Evolutionary conservation across 2,329 filamentous ascomycete species (phyloP).

Genomic region (Beauveria bassiana): DNA sequence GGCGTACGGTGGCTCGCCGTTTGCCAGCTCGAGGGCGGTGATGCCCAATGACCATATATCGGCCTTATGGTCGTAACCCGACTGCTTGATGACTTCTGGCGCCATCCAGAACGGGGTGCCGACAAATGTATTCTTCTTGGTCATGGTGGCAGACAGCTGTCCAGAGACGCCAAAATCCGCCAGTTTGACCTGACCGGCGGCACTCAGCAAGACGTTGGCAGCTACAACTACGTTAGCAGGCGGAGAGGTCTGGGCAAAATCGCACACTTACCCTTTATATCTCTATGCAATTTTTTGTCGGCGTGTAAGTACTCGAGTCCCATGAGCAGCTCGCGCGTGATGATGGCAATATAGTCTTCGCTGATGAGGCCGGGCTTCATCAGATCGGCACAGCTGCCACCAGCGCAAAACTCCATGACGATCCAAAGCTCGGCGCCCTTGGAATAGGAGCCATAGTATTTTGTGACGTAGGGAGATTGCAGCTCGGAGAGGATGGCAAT

Average conservation of each 20-base stretch:
- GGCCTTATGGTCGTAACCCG: slow-evolving; percentile 94
- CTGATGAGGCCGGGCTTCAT: slow-evolving; percentile 88
- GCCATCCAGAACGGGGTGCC: slow-evolving; percentile 99
- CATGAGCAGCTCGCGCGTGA: slow-evolving; percentile 79
- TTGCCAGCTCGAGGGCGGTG: slow-evolving; percentile 84
- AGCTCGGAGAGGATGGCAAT: slow-evolving; percentile 95
- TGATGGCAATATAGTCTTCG: slow-evolving; percentile 96
- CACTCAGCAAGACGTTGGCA: slow-evolving; percentile 82
- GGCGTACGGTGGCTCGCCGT: slow-evolving; percentile 87
- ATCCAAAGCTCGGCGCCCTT: slow-evolving; percentile 98
- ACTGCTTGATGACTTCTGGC: slow-evolving; percentile 96
- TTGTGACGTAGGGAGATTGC: slow-evolving; percentile 92
- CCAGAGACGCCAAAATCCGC: slow-evolving; percentile 97
- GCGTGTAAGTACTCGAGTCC: slow-evolving; percentile 89
- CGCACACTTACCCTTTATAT: slow-evolving; percentile 70
- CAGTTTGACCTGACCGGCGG: slow-evolving; percentile 91
- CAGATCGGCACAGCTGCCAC: slow-evolving; percentile 89
- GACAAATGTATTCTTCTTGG: slow-evolving; percentile 98
- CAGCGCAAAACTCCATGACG: slow-evolving; percentile 98
- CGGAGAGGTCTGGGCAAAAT: background rate
- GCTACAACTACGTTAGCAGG: slow-evolving; percentile 41
- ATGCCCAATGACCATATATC: slow-evolving; percentile 97
- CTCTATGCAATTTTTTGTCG: slow-evolving; percentile 92
- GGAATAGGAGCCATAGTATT: slow-evolving; percentile 94
- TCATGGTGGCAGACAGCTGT: slow-evolving; percentile 95